Base-by-base conservation (phyloP, 176 grass and related monocot genomes). In the Saccharum officinarum region DNA sequence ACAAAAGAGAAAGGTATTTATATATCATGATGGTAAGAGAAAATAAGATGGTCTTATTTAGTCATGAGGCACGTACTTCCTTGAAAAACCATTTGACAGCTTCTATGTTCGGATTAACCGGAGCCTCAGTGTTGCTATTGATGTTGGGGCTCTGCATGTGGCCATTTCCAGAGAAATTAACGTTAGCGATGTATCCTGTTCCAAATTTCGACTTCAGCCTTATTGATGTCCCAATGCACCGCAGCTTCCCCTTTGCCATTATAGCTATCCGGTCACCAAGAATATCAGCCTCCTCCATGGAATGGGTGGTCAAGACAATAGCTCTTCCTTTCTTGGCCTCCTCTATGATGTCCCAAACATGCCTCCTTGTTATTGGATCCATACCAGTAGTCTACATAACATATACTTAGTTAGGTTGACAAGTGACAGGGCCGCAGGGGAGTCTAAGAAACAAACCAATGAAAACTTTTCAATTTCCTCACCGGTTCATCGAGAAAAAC, bases 331-430 rank as follows among this genome's bases (percentile, higher is more conserved):
- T 99, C 77, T 99, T 94, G 77, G 97, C 93, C 61, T 94, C 90
- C 79, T 99, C 91, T 69, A 99, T 99, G 78, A 99, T 99, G 84
- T 96, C 93, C 97, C 93, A 99, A 4, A 96, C 97, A 42, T 92
- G 97, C 66, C 97, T 94, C 79, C 97, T 92, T 87, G 97, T 99
- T 68, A 99, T 96, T 75, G 97, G 97, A 95, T 99, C 93, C 93
- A 99, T 99, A 70, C 97, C 97, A 63, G 97, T 96, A 79, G 97
- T 96, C 97, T 99, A 76, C 15, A 64, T 18, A 88, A 73, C 40
- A 75, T 87, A 69, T 52, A 82, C 16, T 81, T 89, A 20, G 50
- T 76, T 63, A 70, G 50, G n/a, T 74, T 79, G 8, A 78, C 11
- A 86, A 68, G 55, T 44, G 49, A 52, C 20, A 59, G 8, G 61